Evolutionary conservation across 164 flowering plant species (phyloP).

Genomic region (Litsea cubeba): DNA sequence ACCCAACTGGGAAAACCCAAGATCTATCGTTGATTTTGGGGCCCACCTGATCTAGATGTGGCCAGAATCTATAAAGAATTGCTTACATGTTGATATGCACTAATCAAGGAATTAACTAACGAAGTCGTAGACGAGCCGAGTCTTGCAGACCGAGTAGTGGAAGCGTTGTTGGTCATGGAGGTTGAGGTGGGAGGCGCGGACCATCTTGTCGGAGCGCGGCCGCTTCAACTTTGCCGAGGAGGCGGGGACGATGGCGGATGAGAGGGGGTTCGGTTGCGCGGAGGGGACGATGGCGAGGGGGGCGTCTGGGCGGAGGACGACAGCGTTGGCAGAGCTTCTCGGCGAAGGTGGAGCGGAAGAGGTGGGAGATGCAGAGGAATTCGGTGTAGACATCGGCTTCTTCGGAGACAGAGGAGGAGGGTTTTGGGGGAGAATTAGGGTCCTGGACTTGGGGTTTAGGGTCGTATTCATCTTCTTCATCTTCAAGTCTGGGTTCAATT

Average conservation of each 20-base stretch:
- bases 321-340: slow-evolving; percentile 13
- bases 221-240: slow-evolving; percentile 8
- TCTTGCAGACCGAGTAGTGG: slow-evolving; percentile 47
- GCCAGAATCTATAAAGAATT: slow-evolving; percentile 62
- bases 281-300: slow-evolving; percentile 45
- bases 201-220: slow-evolving; percentile 55
- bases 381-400: slow-evolving; percentile 46
- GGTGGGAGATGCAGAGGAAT: slow-evolving; percentile 47
- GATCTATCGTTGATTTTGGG: slow-evolving; percentile 25
- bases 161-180: slow-evolving; percentile 43
- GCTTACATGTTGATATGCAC: slow-evolving; percentile 57
- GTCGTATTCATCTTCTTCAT: background rate
- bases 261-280: background rate
- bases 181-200: slow-evolving; percentile 46
- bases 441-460: background rate
- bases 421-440: slow-evolving; percentile 13
- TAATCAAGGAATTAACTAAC: slow-evolving; percentile 36
- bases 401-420: slow-evolving; percentile 8
- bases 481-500: slow-evolving; percentile 41
- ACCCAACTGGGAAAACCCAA: slow-evolving; percentile 56
- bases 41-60: slow-evolving; percentile 9
- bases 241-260: background rate
- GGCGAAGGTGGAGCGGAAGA: slow-evolving; percentile 56
- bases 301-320: slow-evolving; percentile 21
- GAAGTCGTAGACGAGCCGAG: slow-evolving; percentile 62